phyloP scores from a whole-genome alignment of 768 basidiomycete species.

The Collybia sordida region DNA sequence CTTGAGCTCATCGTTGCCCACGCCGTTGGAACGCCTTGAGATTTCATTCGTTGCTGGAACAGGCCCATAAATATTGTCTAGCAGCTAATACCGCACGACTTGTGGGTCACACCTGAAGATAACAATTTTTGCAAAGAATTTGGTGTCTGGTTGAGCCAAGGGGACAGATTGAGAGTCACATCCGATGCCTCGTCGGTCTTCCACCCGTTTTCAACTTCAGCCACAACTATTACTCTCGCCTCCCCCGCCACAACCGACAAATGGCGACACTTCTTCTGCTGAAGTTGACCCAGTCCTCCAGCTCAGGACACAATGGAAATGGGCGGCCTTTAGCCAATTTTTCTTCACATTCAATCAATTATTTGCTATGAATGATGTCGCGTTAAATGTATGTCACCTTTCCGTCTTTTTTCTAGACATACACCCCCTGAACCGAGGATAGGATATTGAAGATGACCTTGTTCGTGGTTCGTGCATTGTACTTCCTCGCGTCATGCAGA shows the following conservation, averaged over 20 bases:
- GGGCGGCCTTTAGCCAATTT: conserved; percentile 92
- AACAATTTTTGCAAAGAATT: no score
- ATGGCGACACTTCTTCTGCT: conserved; percentile 19
- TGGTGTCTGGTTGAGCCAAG: no score
- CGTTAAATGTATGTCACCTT: conserved; percentile 51
- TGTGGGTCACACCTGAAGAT: no score
- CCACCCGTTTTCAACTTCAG: conserved; percentile 34
- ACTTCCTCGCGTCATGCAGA: conserved; percentile 72
- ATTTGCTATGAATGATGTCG: conserved; percentile 69
- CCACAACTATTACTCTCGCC: conserved; percentile 24
- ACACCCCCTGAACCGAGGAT: conserved; percentile 10
- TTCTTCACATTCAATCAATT: conserved; percentile 80
- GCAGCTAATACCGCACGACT: no score
- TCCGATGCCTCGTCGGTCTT: conserved; percentile 59
- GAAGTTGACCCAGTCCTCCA: conserved; percentile 37
- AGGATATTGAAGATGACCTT: conserved; percentile 84
- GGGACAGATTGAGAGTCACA: background rate
- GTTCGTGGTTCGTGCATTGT: conserved; percentile 56
- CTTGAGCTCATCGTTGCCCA: no score
- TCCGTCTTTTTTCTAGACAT: conserved; percentile 6
- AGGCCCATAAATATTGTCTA: no score
- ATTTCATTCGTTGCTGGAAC: no score
- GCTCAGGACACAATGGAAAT: conserved; percentile 85
- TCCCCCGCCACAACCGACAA: conserved; percentile 26
- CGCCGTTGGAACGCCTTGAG: no score